Conservation (phyloP, 495 filamentous ascomycete species). For the Cladorrhinum samala region DNA sequence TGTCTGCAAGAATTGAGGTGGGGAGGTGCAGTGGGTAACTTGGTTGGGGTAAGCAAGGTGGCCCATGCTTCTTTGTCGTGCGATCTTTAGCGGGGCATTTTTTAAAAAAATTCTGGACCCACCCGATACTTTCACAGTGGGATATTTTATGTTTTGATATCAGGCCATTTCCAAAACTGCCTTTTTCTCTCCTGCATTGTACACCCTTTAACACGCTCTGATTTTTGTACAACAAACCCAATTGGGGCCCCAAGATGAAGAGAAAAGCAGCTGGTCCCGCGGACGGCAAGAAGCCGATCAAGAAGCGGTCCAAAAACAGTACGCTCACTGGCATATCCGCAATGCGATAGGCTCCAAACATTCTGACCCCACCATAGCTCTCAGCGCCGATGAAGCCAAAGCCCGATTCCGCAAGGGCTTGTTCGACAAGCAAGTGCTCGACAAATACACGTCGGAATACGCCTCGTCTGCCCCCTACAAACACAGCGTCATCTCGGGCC, state of each 20-base stretch:
- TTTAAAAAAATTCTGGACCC: conserved; percentile 16
- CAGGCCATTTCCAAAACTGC: conserved; percentile 20
- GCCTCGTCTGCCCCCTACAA: conserved; percentile 75
- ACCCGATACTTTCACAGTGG: conserved; percentile 7
- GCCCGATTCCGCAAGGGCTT: conserved; percentile 66
- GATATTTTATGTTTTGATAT: conserved; percentile 19
- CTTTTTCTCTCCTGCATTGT: conserved; percentile 2
- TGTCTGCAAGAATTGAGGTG: neutral
- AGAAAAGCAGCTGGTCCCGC: conserved; percentile 39
- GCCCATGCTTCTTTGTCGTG: conserved; percentile 3
- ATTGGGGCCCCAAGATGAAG: conserved; percentile 38
- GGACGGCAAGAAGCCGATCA: conserved; percentile 30
- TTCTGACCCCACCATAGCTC: conserved; percentile 26
- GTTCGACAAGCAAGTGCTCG: conserved; percentile 60
- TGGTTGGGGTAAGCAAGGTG: conserved; percentile 4
- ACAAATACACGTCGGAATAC: conserved; percentile 65
- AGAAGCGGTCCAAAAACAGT: conserved; percentile 44
- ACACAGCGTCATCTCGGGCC: conserved; percentile 75
- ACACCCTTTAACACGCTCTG: neutral
- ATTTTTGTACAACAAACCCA: conserved; percentile 9
- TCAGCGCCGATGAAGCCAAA: conserved; percentile 40
- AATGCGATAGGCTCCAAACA: conserved; percentile 4
- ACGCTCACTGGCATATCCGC: conserved; percentile 9
- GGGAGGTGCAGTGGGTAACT: too few species aligned
- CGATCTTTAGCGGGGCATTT: conserved; percentile 3